These are phyloP conservation scores for Aspergillus aculeatus DNA, from an alignment of 2,329 filamentous ascomycete genomes.

Conservation along the genomic window DNA sequence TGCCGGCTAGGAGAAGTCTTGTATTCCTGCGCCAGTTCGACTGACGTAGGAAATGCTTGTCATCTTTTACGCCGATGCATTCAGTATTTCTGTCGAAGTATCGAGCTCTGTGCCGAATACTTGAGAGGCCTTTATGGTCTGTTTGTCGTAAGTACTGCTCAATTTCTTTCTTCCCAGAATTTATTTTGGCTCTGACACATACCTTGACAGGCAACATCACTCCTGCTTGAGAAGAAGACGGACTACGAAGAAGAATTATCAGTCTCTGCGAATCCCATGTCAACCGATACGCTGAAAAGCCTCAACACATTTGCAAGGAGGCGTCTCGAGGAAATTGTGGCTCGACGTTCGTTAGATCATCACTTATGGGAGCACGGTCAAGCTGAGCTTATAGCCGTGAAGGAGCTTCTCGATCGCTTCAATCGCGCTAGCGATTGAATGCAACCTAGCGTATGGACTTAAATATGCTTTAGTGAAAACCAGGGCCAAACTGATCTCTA, in stretches of 20 bases:
- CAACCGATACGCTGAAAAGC: conserved; percentile 28
- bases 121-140: conserved; percentile 89
- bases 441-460: neutral
- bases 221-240: conserved; percentile 23
- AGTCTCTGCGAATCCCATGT: conserved; percentile 15
- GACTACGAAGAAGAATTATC: conserved; percentile 9
- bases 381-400: conserved; percentile 43
- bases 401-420: conserved; percentile 38
- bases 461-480: neutral
- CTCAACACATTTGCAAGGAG: conserved; percentile 38
- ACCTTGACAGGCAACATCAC: conserved; percentile 28
- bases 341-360: conserved; percentile 31
- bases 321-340: conserved; percentile 39
- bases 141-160: conserved; percentile 61
- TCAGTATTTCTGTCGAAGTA: conserved; percentile 81
- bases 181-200: neutral
- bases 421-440: neutral
- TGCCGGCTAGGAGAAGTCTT: conserved; percentile 81
- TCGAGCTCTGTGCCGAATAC: conserved; percentile 93
- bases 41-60: conserved; percentile 36
- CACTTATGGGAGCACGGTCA: conserved; percentile 33
- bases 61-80: conserved; percentile 68
- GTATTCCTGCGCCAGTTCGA: conserved; percentile 60
- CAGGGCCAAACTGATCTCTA: neutral
- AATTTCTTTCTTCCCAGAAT: neutral